Percentiles rank a stretch among this genome's conserved stretches.
phyloP scores from a whole-genome alignment of 2,329 filamentous ascomycete genomes.

The Ilyonectria mors-panacis region DNA sequence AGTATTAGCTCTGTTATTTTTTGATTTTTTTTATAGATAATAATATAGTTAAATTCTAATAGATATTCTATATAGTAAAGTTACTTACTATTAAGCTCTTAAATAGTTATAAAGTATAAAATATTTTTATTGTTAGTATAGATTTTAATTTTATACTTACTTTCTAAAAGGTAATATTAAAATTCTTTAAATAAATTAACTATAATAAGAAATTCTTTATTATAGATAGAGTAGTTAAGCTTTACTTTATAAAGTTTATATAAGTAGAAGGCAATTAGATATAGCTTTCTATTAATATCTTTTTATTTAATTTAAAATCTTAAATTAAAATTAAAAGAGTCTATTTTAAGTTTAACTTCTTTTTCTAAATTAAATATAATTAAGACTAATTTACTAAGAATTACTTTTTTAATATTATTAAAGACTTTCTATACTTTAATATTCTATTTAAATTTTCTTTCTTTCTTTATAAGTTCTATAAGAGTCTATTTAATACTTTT shows the following conservation, averaged over 20 bases:
- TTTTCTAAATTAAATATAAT: constrained; percentile 26
- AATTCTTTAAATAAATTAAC: constrained; percentile 46
- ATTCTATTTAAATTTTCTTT: constrained; percentile 11
- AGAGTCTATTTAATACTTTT: constrained; percentile 14
- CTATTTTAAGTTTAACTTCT: constrained; percentile 32
- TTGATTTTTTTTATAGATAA: constrained; percentile 34
- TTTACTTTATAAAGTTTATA: constrained; percentile 40
- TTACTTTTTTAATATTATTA: constrained; percentile 22
- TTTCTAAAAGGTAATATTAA: constrained; percentile 37
- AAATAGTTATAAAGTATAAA: constrained; percentile 30
- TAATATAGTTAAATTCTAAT: constrained; percentile 37
- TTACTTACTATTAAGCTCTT: constrained; percentile 35
- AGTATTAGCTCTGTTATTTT: constrained; percentile 28
- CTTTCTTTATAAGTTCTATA: constrained; percentile 26
- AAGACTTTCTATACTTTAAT: constrained; percentile 14
- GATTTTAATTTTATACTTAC: constrained; percentile 35
- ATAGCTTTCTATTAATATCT: constrained; percentile 31
- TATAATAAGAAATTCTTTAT: constrained; percentile 45
- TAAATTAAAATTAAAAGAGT: constrained; percentile 27
- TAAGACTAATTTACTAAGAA: constrained; percentile 15
- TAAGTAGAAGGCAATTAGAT: constrained; percentile 33
- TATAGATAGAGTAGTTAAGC: constrained; percentile 45
- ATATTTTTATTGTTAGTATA: constrained; percentile 46
- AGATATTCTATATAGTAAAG: constrained; percentile 37
- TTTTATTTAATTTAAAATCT: constrained; percentile 26